Conservation (phyloP, 768 basidiomycete genomes). For the Crucibulum laeve region DNA sequence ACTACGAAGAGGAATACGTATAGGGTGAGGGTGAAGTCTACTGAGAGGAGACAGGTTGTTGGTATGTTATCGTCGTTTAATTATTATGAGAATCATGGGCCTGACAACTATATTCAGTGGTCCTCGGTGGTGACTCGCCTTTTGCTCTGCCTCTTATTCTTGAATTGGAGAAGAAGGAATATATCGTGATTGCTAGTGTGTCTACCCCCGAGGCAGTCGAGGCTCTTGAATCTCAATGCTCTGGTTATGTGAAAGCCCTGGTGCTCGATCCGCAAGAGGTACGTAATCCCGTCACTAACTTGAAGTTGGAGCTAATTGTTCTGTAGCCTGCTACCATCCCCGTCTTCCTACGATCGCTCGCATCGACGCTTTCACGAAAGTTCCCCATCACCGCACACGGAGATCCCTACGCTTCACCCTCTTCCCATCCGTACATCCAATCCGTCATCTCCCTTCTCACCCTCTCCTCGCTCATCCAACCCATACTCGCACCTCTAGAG, state of each 20-base stretch:
- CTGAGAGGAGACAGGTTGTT: slow-evolving; percentile 63
- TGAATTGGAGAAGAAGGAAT: slow-evolving; percentile 74
- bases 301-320: slow-evolving; percentile 3
- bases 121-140: slow-evolving; percentile 77
- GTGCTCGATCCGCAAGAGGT: slow-evolving; percentile 81
- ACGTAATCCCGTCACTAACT: slow-evolving; percentile 10
- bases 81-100: not conserved
- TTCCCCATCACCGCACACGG: slow-evolving; percentile 79
- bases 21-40: slow-evolving; percentile 40
- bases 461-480: slow-evolving; percentile 35
- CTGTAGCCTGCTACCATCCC: slow-evolving; percentile 65
- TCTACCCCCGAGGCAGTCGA: slow-evolving; percentile 61
- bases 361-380: slow-evolving; percentile 73
- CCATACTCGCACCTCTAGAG: slow-evolving; percentile 60
- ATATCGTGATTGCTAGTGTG: slow-evolving; percentile 81
- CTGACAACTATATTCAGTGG: slow-evolving; percentile 37
- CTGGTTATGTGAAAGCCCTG: slow-evolving; percentile 78
- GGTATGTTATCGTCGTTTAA: slow-evolving; percentile 37
- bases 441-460: slow-evolving; percentile 76
- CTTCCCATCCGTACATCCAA: slow-evolving; percentile 66
- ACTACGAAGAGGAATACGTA: slow-evolving; percentile 27
- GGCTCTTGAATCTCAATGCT: slow-evolving; percentile 55
- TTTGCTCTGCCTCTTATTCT: slow-evolving; percentile 68
- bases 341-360: slow-evolving; percentile 76
- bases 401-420: slow-evolving; percentile 71